Conservation (phyloP, 2,329 filamentous ascomycete genomes). For the Ramularia endophylla region DNA sequence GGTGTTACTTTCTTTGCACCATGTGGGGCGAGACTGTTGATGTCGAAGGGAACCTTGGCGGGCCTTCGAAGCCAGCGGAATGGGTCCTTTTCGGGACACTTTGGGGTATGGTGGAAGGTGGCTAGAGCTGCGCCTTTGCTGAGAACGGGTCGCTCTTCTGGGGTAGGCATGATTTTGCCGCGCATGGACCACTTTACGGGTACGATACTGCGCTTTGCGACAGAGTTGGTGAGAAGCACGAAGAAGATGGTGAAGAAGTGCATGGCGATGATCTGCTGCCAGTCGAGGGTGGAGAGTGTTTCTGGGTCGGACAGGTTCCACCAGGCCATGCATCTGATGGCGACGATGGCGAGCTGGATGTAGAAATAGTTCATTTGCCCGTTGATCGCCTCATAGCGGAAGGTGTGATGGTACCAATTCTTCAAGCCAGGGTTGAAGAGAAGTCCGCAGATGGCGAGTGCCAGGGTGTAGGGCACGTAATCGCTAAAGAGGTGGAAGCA, state of each 20-base stretch:
- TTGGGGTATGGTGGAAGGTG: slow-evolving; percentile 17
- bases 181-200: slow-evolving; percentile 25
- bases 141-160: slow-evolving; percentile 25
- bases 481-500: slow-evolving; percentile 22
- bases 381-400: slow-evolving; percentile 21
- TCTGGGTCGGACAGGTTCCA: slow-evolving; percentile 26
- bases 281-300: slow-evolving; percentile 15
- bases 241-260: slow-evolving; percentile 53
- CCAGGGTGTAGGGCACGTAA: slow-evolving; percentile 21
- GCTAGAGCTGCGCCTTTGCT: slow-evolving; percentile 23
- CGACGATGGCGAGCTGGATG: slow-evolving; percentile 56
- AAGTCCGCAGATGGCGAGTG: slow-evolving; percentile 19
- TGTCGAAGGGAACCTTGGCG: slow-evolving; percentile 30
- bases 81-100: slow-evolving; percentile 24
- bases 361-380: slow-evolving; percentile 58
- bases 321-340: slow-evolving; percentile 45
- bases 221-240: slow-evolving; percentile 37
- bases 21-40: slow-evolving; percentile 30
- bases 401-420: slow-evolving; percentile 25
- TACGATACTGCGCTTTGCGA: slow-evolving; percentile 21
- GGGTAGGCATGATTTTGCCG: slow-evolving; percentile 29
- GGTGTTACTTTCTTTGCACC: slow-evolving; percentile 10
- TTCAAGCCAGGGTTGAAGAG: slow-evolving; percentile 32
- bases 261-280: slow-evolving; percentile 38
- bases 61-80: slow-evolving; percentile 22